These are phyloP conservation scores for Aspergillus fumigatiaffinis DNA, from an alignment of 2,329 filamentous ascomycete genomes.

Conservation along the genomic window DNA sequence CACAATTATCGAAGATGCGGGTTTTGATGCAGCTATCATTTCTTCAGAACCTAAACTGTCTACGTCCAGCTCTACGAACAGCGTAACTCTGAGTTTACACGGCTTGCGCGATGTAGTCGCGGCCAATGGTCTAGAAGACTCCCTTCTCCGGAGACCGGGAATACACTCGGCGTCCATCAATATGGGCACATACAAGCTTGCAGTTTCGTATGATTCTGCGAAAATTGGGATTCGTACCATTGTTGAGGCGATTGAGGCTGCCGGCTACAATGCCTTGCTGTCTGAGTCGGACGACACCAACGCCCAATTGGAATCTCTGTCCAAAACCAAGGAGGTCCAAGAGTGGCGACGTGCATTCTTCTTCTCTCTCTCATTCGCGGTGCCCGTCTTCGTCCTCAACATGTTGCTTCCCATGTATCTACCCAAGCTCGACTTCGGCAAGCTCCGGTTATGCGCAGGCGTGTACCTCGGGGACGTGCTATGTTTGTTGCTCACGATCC, in stretches of 20 bases:
- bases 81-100: slow-evolving; percentile 77
- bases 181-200: slow-evolving; percentile 68
- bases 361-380: slow-evolving; percentile 72
- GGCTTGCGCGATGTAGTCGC: slow-evolving; percentile 68
- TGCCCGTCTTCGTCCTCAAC: slow-evolving; percentile 87
- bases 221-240: slow-evolving; percentile 74
- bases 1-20: slow-evolving; percentile 81
- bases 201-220: slow-evolving; percentile 67
- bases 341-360: slow-evolving; percentile 84
- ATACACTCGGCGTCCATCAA: slow-evolving; percentile 71
- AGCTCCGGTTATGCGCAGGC: slow-evolving; percentile 62
- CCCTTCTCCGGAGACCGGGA: slow-evolving; percentile 63
- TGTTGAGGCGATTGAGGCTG: slow-evolving; percentile 76
- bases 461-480: slow-evolving; percentile 85
- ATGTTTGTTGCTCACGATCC: slow-evolving; percentile 79
- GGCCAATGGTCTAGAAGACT: slow-evolving; percentile 68
- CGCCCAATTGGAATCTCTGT: slow-evolving; percentile 89
- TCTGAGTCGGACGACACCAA: slow-evolving; percentile 94
- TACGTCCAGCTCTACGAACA: slow-evolving; percentile 54
- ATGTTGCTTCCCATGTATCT: slow-evolving; percentile 92
- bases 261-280: slow-evolving; percentile 82
- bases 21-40: slow-evolving; percentile 80
- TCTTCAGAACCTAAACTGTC: slow-evolving; percentile 65
- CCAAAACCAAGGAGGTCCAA: slow-evolving; percentile 93
- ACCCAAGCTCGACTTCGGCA: slow-evolving; percentile 72